Evolutionary conservation across 1,284 basidiomycete genomes (phyloP).

Genomic region (Melampsora larici-populina): DNA sequence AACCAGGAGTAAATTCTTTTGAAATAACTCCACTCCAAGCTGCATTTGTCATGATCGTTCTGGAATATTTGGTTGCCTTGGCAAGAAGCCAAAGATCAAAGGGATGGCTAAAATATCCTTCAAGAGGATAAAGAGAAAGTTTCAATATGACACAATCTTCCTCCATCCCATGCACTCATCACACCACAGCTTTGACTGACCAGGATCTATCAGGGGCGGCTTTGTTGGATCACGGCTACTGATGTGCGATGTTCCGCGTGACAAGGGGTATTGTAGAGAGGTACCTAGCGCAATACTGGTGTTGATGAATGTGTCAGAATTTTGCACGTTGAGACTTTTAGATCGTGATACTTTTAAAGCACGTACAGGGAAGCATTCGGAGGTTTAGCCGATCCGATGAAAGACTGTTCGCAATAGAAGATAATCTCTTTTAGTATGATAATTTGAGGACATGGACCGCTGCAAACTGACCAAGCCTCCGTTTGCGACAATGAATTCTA

Average conservation of each 20-base stretch:
- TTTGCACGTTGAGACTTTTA: no score
- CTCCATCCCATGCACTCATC: background rate
- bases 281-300: conserved; percentile 22
- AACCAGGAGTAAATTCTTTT: conserved; percentile 22
- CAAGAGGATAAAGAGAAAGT: background rate
- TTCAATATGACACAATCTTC: background rate
- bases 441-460: background rate
- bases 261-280: conserved; percentile 34
- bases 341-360: background rate
- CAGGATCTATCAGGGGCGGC: conserved; percentile 26
- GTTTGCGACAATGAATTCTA: conserved; percentile 31
- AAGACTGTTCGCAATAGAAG: background rate
- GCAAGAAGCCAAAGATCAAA: conserved; percentile 37
- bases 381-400: conserved; percentile 2
- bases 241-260: conserved; percentile 37
- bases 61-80: conserved; percentile 24
- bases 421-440: background rate
- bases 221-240: background rate
- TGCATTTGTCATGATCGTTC: conserved; percentile 20
- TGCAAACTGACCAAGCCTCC: conserved; percentile 28
- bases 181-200: background rate
- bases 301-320: background rate
- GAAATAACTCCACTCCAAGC: conserved; percentile 1
- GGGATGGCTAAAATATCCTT: conserved; percentile 28
- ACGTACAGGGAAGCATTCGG: conserved; percentile 27